phyloP scores from a whole-genome alignment of 1,284 basidiomycete genomes.

The Coriolopsis trogii region DNA sequence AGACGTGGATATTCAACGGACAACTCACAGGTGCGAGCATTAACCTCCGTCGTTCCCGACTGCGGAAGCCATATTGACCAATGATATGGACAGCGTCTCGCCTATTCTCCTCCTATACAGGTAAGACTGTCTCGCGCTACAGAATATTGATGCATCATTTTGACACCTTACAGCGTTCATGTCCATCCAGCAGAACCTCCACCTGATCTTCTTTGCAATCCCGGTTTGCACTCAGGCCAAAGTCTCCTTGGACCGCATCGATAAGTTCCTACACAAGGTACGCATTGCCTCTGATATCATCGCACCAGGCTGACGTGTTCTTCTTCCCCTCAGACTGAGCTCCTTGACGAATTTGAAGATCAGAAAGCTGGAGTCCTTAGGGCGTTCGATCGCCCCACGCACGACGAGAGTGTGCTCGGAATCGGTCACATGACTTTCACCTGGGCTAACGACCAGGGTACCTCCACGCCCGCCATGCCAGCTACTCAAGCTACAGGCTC shows the following conservation, averaged over 20 bases:
- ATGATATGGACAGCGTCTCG: slow-evolving; percentile 30
- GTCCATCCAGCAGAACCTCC: slow-evolving; percentile 34
- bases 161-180: slow-evolving; percentile 31
- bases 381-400: neutral
- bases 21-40: slow-evolving; percentile 28
- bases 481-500: slow-evolving; percentile 30
- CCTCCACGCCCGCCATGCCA: slow-evolving; percentile 24
- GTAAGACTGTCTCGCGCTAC: slow-evolving; percentile 13
- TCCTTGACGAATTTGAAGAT: slow-evolving; percentile 49
- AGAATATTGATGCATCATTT: neutral
- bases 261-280: slow-evolving; percentile 48
- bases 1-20: slow-evolving; percentile 35
- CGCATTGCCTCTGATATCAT: slow-evolving; percentile 4
- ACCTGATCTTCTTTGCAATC: slow-evolving; percentile 35
- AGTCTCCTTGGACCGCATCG: slow-evolving; percentile 50
- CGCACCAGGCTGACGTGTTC: neutral
- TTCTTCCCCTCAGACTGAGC: slow-evolving; percentile 41
- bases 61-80: slow-evolving; percentile 26
- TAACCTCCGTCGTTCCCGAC: neutral
- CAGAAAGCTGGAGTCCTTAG: slow-evolving; percentile 2
- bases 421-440: slow-evolving; percentile 46
- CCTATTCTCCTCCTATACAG: slow-evolving; percentile 40
- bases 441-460: slow-evolving; percentile 41
- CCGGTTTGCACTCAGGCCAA: slow-evolving; percentile 41
- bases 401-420: slow-evolving; percentile 34